Conservation (phyloP, 164 flowering plant genomes). For the Umbellularia californica region DNA sequence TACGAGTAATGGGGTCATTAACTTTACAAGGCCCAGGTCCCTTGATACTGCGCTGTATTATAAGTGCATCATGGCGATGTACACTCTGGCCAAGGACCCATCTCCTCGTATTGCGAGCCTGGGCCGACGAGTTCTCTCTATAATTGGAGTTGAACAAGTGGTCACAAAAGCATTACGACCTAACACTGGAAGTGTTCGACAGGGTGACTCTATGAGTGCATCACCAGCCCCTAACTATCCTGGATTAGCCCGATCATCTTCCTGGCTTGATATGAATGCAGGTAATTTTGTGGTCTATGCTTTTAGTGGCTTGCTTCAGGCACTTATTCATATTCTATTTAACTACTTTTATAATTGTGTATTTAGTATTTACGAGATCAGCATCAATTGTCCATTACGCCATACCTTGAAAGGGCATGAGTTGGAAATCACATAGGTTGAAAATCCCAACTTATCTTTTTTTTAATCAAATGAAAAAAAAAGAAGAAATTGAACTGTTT, state of each 20-base stretch:
- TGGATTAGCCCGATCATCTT: slow-evolving; percentile 88
- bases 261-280: slow-evolving; percentile 91
- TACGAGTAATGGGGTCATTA: slow-evolving; percentile 58
- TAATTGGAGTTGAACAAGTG: slow-evolving; percentile 93
- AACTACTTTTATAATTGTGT: not conserved
- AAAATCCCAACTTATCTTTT: no score
- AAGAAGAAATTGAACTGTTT: no score
- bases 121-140: slow-evolving; percentile 71
- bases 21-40: slow-evolving; percentile 47
- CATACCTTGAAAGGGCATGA: not conserved
- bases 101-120: slow-evolving; percentile 82
- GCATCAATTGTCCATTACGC: not conserved
- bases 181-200: slow-evolving; percentile 30
- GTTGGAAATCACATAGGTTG: not conserved
- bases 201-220: slow-evolving; percentile 41
- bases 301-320: not conserved
- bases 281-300: slow-evolving; percentile 32
- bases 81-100: slow-evolving; percentile 86
- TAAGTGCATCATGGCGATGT: slow-evolving; percentile 74
- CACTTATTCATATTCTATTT: not conserved
- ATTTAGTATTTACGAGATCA: not conserved
- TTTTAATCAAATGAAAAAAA: no score
- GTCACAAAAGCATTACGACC: slow-evolving; percentile 50
- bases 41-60: slow-evolving; percentile 72
- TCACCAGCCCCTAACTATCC: slow-evolving; percentile 43